Evolutionary conservation across 1,139 yeast genomes (phyloP).

Genomic region (Blastobotrys elegans): DNA sequence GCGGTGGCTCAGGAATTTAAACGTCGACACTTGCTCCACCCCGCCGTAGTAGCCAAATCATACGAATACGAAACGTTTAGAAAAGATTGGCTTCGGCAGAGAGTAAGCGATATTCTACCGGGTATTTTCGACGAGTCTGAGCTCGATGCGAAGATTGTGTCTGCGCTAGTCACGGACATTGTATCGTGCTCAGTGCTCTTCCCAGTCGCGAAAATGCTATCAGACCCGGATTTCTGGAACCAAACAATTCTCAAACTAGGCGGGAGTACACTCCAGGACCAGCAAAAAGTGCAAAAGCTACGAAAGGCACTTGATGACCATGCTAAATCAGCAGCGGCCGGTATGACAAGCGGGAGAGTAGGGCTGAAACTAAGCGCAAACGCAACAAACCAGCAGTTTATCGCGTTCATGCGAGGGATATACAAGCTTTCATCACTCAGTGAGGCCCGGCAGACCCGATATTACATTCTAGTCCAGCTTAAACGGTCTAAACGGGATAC

Average conservation of each 20-base stretch:
- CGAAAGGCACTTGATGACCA: conserved; percentile 68
- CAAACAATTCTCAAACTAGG: conserved; percentile 54
- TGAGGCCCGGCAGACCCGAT: conserved; percentile 43
- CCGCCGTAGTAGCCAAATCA: conserved; percentile 45
- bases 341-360: background rate
- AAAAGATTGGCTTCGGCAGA: conserved; percentile 47
- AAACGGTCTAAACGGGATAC: conserved; percentile 23
- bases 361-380: conserved; percentile 28
- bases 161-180: conserved; percentile 56
- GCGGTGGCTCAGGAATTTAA: conserved; percentile 57
- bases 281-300: conserved; percentile 69
- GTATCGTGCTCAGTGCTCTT: conserved; percentile 49
- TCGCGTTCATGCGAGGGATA: conserved; percentile 40
- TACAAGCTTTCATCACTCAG: conserved; percentile 34
- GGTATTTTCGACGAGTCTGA: conserved; percentile 48
- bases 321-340: conserved; percentile 30
- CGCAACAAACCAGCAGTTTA: conserved; percentile 38
- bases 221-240: conserved; percentile 79
- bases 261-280: conserved; percentile 64
- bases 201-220: conserved; percentile 53
- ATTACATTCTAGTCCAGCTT: conserved; percentile 41
- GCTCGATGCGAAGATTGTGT: conserved; percentile 45
- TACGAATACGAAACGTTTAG: conserved; percentile 44
- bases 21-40: conserved; percentile 43
- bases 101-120: conserved; percentile 46